Base-by-base conservation (phyloP, 1,284 basidiomycete genomes). In the Ceratobasidium sp. region DNA sequence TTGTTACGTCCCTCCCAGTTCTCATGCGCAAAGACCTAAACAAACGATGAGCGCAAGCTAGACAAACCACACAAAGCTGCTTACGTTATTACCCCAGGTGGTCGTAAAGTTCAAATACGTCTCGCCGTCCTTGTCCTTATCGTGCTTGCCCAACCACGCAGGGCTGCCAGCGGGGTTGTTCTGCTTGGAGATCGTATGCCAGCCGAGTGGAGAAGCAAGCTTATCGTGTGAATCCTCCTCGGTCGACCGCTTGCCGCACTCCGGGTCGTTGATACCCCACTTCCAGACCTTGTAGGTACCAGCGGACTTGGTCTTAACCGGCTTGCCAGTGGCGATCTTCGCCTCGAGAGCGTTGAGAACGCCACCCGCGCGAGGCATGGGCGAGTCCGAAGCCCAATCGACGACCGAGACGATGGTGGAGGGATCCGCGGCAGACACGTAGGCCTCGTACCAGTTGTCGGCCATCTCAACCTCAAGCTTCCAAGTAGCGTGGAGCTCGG, bases 71-170 rank as follows among this genome's bases (percentile, higher is more conserved):
- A 7, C 36, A 24, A 41, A 1, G 14, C 31, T 3, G 80, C 84
- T 36, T 66, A 93, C 93, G 80, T 97, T 97, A 87, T 97, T 97
- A 72, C 96, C 96, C 85, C 90, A 91, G 0, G 95, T 97, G 8
- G 90, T 93, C 45, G 90, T 90, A 66, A 91, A 93, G 80, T 91
- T 92, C 77, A 88, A 80, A 84, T 85, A 74, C n/a, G 56, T 80
- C 82, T 75, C 81, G 17, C 75, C 73, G 36, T 66, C 73, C 53
- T 47, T 29, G 17, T 47, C 56, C 82, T 47, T 78, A 79, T 78
- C 3, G 57, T 33, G 24, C 31, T 72, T 72, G 27, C 56, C 57
- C 5, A 72, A 19, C 69, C 56, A 60, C 9, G 11, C 57, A 17
- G 69, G 69, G n/a, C 56, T 50, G 19, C 81, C 79, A 76, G 82